phyloP scores from a whole-genome alignment of 345 rosid genomes.

The Draba incana region DNA sequence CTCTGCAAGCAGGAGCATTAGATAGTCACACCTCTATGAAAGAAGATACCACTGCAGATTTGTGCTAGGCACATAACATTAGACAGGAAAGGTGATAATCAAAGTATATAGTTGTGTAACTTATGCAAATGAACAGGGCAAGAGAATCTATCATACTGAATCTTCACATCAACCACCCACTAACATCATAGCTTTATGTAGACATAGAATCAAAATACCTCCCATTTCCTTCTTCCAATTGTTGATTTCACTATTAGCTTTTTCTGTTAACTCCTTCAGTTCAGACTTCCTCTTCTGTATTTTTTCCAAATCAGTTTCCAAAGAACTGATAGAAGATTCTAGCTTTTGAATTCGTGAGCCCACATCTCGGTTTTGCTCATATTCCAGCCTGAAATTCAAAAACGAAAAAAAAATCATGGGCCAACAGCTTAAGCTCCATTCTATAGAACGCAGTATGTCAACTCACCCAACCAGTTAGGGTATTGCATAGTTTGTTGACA shows the following conservation, averaged over 20 bases:
- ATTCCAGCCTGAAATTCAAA: constrained; percentile 71
- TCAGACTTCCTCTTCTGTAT: constrained; percentile 67
- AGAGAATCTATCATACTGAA: constrained; percentile 21
- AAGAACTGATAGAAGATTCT: constrained; percentile 66
- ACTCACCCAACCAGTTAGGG: constrained; percentile 27
- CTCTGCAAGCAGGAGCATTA: constrained; percentile 50
- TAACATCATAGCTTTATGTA: constrained; percentile 12
- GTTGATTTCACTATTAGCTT: constrained; percentile 61
- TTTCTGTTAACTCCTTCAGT: constrained; percentile 60
- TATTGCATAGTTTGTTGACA: constrained; percentile 14
- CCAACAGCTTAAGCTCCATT: too few relatives aligned
- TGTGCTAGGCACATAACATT: constrained; percentile 30
- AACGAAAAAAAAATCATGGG: constrained; percentile 9
- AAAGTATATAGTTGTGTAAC: constrained; percentile 16
- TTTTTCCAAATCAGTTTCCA: constrained; percentile 68
- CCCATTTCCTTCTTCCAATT: constrained; percentile 74
- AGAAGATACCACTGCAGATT: constrained; percentile 19
- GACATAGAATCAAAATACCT: constrained; percentile 53
- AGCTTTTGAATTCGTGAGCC: constrained; percentile 78
- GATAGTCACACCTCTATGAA: constrained; percentile 30
- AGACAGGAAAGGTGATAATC: constrained; percentile 17
- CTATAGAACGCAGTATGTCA: constrained; percentile 16
- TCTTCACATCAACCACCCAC: constrained; percentile 11
- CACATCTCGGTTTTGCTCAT: constrained; percentile 90
- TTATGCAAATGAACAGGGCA: constrained; percentile 20